These are phyloP conservation scores for Castanea crenata DNA, from an alignment of 306 rosid species.

Conservation along the genomic window DNA sequence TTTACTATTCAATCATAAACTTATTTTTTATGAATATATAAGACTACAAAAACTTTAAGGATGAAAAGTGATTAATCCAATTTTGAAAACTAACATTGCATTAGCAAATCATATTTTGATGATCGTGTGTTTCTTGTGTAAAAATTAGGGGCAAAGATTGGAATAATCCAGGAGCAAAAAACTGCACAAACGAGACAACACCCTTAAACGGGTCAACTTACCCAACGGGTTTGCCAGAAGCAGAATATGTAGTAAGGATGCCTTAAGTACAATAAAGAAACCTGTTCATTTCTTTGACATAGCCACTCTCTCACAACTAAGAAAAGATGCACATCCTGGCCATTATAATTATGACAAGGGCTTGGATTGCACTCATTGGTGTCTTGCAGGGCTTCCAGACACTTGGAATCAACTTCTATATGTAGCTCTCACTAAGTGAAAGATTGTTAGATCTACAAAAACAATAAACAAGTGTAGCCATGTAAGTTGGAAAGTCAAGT, in stretches of 20 bases:
- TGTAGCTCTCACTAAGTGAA: too few relatives aligned
- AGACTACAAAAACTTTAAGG: too few relatives aligned
- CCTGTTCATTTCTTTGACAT: constrained; percentile 55
- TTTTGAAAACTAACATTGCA: too few relatives aligned
- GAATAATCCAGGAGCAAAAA: constrained; percentile 40
- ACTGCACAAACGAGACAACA: constrained; percentile 51
- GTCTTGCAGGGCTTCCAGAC: constrained; percentile 68
- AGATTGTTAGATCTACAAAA: too few relatives aligned
- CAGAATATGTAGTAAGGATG: constrained; percentile 36
- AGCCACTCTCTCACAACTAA: constrained; percentile 57
- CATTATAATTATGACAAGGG: constrained; percentile 41
- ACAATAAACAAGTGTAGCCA: background rate
- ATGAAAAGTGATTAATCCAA: too few relatives aligned
- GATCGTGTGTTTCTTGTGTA: background rate
- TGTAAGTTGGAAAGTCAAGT: background rate
- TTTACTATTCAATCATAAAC: too few relatives aligned
- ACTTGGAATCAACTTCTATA: background rate
- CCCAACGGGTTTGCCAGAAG: constrained; percentile 40
- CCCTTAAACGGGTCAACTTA: constrained; percentile 57
- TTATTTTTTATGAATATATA: too few relatives aligned
- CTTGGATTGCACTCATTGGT: constrained; percentile 85
- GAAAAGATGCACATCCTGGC: constrained; percentile 77
- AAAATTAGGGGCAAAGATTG: constrained; percentile 45
- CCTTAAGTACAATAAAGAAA: constrained; percentile 30
- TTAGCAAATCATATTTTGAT: background rate